phyloP scores from a whole-genome alignment of 805 yeast species.

The Ogataea corticis region DNA sequence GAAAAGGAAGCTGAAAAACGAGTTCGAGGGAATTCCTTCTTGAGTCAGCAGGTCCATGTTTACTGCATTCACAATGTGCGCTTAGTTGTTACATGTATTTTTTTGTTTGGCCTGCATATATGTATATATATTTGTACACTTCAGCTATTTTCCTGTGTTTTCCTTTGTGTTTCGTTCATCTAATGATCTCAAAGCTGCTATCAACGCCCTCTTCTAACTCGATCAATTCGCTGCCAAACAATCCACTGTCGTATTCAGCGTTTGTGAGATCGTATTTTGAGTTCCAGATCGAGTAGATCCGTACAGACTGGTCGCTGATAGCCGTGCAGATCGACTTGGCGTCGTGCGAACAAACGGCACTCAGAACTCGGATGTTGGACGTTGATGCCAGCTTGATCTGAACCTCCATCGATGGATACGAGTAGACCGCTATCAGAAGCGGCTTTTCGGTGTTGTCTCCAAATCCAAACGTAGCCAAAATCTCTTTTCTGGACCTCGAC shows the following conservation, averaged over 20 bases:
- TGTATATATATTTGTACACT: constrained; percentile 4
- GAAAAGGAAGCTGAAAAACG: constrained; percentile 57
- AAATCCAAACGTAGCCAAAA: constrained; percentile 82
- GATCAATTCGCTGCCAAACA: constrained; percentile 56
- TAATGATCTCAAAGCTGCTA: constrained; percentile 26
- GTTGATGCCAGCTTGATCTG: constrained; percentile 50
- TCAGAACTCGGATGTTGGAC: constrained; percentile 56
- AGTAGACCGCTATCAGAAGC: constrained; percentile 55
- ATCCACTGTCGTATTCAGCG: constrained; percentile 37
- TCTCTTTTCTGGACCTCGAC: constrained; percentile 63
- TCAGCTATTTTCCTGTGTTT: constrained; percentile 10
- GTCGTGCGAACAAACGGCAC: constrained; percentile 70
- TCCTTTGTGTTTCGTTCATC: constrained; percentile 18
- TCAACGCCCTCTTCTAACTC: constrained; percentile 59
- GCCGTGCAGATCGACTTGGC: constrained; percentile 66
- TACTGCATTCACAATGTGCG: neutral
- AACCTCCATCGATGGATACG: constrained; percentile 63
- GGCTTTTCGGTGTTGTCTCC: constrained; percentile 51
- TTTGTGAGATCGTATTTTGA: constrained; percentile 37
- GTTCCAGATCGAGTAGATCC: constrained; percentile 76
- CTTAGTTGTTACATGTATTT: constrained; percentile 3
- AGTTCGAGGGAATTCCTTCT: constrained; percentile 87
- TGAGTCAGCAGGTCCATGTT: constrained; percentile 26
- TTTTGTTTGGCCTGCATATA: constrained; percentile 5
- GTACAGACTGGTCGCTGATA: constrained; percentile 72